Evolutionary conservation across 768 basidiomycete genomes (phyloP).

Genomic region (Boletus speciosus): DNA sequence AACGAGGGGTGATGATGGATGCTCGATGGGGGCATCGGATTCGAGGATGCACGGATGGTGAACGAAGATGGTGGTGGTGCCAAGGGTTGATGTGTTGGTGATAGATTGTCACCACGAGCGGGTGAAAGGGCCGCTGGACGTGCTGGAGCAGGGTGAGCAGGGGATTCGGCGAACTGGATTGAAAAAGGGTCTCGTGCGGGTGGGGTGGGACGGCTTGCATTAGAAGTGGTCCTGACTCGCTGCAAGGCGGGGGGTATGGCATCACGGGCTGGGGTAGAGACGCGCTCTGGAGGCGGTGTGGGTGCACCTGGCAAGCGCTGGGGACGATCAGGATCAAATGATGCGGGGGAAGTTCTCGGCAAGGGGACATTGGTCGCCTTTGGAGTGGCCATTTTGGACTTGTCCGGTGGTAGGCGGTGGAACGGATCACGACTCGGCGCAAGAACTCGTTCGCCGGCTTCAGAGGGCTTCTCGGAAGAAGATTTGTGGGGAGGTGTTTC

Average conservation of each 20-base stretch:
- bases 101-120: conserved; percentile 12
- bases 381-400: conserved; percentile 8
- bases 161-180: conserved; percentile 8
- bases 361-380: conserved; percentile 6
- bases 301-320: not conserved
- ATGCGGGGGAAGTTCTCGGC: not conserved
- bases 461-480: conserved; percentile 7
- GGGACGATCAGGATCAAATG: conserved; percentile 5
- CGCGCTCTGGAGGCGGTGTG: conserved; percentile 12
- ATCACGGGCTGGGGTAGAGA: conserved; percentile 16
- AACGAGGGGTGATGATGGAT: conserved; percentile 11
- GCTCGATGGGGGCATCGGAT: conserved; percentile 5
- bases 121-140: conserved; percentile 17
- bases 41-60: conserved; percentile 9
- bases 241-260: conserved; percentile 12
- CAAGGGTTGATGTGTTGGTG: not conserved
- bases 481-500: conserved; percentile 6
- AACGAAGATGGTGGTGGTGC: conserved; percentile 8
- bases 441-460: conserved; percentile 1
- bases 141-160: conserved; percentile 2
- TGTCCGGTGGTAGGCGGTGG: conserved; percentile 25
- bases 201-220: conserved; percentile 5
- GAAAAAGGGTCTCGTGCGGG: conserved; percentile 12
- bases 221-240: conserved; percentile 22
- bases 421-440: conserved; percentile 24